phyloP scores from a whole-genome alignment of 2,329 filamentous ascomycete species.

The Fulvia fulva region DNA sequence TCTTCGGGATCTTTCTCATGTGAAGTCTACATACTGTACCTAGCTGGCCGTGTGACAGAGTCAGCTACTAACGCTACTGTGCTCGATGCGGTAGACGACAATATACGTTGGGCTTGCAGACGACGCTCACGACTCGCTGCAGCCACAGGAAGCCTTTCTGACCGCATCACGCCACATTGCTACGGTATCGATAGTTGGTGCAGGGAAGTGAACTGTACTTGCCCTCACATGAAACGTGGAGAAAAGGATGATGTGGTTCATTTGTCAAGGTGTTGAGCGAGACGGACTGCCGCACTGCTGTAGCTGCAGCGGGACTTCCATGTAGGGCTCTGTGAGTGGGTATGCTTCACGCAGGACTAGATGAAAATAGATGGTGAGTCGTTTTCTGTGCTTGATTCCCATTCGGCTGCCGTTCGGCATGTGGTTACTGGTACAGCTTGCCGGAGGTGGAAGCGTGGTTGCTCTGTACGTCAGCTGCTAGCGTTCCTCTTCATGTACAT shows the following conservation, averaged over 20 bases:
- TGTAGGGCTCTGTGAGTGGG: background rate
- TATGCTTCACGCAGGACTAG: background rate
- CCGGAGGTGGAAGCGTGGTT: background rate
- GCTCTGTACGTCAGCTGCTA: background rate
- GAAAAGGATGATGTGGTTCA: background rate
- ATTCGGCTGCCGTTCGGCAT: background rate
- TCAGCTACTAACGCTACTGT: too few relatives aligned
- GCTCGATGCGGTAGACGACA: too few relatives aligned
- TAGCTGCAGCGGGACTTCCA: background rate
- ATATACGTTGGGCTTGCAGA: too few relatives aligned
- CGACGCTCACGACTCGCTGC: background rate
- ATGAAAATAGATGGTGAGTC: background rate
- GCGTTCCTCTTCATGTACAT: background rate
- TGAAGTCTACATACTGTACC: too few relatives aligned
- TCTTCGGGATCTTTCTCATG: too few relatives aligned
- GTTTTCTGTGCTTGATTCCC: too few relatives aligned
- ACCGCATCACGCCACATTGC: background rate
- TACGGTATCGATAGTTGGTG: background rate
- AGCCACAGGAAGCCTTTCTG: background rate
- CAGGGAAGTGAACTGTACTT: background rate
- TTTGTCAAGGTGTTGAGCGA: too few relatives aligned
- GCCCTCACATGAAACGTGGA: background rate
- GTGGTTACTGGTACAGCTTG: background rate
- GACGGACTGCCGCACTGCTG: background rate
- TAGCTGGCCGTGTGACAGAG: too few relatives aligned